Conservation (phyloP, 805 yeast species). For the Metschnikowia shivogae region DNA sequence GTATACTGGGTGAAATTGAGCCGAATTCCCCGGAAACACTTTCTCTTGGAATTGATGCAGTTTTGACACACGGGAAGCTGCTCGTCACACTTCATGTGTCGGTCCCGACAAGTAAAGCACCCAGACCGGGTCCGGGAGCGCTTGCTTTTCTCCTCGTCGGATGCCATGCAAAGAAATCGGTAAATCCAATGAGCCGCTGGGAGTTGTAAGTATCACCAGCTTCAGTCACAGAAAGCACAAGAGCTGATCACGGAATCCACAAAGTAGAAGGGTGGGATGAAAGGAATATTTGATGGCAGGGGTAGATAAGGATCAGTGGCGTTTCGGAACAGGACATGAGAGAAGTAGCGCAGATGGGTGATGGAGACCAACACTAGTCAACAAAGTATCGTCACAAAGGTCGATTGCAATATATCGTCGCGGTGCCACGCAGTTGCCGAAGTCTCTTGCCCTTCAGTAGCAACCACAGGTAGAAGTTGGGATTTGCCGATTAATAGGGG, state of each 20-base stretch:
- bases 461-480: too few species aligned
- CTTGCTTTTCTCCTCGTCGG: constrained; percentile 17
- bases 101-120: constrained; percentile 58
- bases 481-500: constrained; percentile 1
- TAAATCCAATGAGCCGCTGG: neutral
- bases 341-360: neutral
- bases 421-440: too few species aligned
- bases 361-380: too few species aligned
- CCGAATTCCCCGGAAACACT: constrained; percentile 45
- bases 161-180: constrained; percentile 4
- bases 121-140: constrained; percentile 45
- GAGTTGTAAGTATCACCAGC: neutral
- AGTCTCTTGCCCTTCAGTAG: too few species aligned
- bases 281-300: constrained; percentile 4
- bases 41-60: constrained; percentile 46
- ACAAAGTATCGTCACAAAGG: too few species aligned
- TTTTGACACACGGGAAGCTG: constrained; percentile 57
- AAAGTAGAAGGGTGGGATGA: neutral
- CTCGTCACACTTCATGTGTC: constrained; percentile 68
- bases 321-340: constrained; percentile 4
- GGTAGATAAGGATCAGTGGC: constrained; percentile 1
- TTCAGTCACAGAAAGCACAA: neutral
- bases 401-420: too few species aligned
- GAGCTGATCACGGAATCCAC: neutral
- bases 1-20: constrained; percentile 43